Evolutionary conservation across 805 yeast genomes (phyloP).

Genomic region (Priceomyces melissophilus): DNA sequence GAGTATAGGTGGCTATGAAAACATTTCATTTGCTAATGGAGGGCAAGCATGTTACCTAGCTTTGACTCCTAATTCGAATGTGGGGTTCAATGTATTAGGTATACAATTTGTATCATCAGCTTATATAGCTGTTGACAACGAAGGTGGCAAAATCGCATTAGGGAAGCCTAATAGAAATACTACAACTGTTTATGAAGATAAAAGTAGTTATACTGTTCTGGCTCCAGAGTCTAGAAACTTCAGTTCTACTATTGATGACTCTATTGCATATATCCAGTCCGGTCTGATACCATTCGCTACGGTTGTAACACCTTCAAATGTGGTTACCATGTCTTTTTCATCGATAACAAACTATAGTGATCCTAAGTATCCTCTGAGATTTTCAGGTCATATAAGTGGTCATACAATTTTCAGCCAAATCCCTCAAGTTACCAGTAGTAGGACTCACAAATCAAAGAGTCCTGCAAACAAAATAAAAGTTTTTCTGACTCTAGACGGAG

Average conservation of each 20-base stretch:
- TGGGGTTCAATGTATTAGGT: constrained; percentile 58
- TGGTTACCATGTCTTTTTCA: constrained; percentile 10
- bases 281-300: constrained; percentile 53
- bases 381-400: constrained; percentile 23
- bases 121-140: constrained; percentile 65
- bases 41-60: constrained; percentile 54
- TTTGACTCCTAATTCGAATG: constrained; percentile 43
- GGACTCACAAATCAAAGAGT: not conserved
- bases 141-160: constrained; percentile 51
- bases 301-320: not conserved
- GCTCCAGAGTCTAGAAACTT: constrained; percentile 4
- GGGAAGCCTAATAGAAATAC: constrained; percentile 42
- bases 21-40: constrained; percentile 51
- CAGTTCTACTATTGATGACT: constrained; percentile 10
- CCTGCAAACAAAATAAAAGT: not conserved
- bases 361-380: constrained; percentile 20
- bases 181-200: not conserved
- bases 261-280: constrained; percentile 29
- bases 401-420: not conserved
- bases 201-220: not conserved
- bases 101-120: constrained; percentile 50
- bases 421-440: not conserved
- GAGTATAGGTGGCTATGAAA: constrained; percentile 21
- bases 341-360: not conserved
- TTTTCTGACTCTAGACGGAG: not conserved